Base-by-base conservation (phyloP, 2,329 filamentous ascomycete genomes). In the Ceratocystis alfenasii region DNA sequence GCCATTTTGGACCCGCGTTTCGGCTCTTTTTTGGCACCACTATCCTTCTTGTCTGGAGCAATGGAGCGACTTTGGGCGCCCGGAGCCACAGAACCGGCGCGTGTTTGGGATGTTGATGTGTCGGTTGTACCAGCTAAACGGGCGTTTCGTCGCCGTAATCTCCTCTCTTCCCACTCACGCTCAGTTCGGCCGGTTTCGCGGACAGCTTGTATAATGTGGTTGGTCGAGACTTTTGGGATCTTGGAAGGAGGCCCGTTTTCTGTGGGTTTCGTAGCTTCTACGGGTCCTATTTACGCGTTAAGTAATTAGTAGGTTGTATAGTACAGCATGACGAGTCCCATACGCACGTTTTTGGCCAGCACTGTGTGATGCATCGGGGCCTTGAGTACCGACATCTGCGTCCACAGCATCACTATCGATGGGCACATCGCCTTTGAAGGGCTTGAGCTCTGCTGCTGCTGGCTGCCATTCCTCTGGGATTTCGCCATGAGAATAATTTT, bases 21-120 rank as follows among this genome's bases (percentile, higher is more conserved):
- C 74, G 87, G 90, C 74, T 96, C 91, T 77, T 96, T 96, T 80
- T 96, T 96, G 3, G 87, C 88, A 1, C 45, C 36, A 63, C 89
- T 81, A 2, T 85, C 81, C 74, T 91, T 93, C 69, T 83, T 69
- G 41, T 88, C 86, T 0, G 86, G 82, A 0, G 86, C 84, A 53
- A 83, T 80, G 1, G 83, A 79, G 5, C 83, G 84, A 12, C 22
- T 63, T 2, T 86, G 83, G 0, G 84, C 87, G 1, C 81, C 81
- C 10, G 83, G 80, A 17, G 83, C 83, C 12, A 80, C 78, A 28
- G 83, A 83, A 15, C 83, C 80, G 30, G 82, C 71, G 69, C 84
- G 79, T 17, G 82, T 81, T 12, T 76, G 74, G 63, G 77, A 76
- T 53, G 75, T 74, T 68, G 74, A 76, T 62, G 80, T 77, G 67